Percentiles rank a stretch among this genome's conserved stretches.
Evolutionary conservation across 2,329 filamentous ascomycete genomes (phyloP).

Genomic region (Bertia moriformis): DNA sequence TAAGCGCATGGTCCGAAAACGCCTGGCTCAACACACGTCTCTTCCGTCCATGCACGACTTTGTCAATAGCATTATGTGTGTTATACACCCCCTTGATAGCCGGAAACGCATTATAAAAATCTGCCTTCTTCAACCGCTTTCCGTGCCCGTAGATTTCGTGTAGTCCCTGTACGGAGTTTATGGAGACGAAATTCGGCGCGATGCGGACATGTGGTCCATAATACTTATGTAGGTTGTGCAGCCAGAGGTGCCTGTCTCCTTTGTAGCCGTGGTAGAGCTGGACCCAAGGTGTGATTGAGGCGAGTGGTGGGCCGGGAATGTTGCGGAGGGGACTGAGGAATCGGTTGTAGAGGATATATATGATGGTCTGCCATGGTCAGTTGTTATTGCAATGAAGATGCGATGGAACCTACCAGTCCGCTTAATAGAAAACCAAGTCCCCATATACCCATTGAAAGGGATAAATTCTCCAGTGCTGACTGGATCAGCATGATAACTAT

Average conservation of each 20-base stretch:
- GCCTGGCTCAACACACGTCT: constrained; percentile 27
- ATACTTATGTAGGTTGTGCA: background rate
- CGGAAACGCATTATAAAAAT: constrained; percentile 30
- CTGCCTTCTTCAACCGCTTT: constrained; percentile 29
- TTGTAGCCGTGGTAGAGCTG: constrained; percentile 1
- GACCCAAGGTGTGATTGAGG: background rate
- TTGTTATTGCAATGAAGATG: background rate
- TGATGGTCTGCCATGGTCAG: background rate
- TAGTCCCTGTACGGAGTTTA: constrained; percentile 14
- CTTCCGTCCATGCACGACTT: constrained; percentile 26
- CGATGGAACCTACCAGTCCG: background rate
- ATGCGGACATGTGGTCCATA: constrained; percentile 4
- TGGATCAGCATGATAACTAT: background rate
- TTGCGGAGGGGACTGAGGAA: background rate
- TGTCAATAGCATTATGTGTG: constrained; percentile 27
- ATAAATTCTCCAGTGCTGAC: background rate
- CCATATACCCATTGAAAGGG: background rate
- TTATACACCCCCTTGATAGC: constrained; percentile 21
- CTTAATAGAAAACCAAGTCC: background rate
- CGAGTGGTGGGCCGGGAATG: background rate
- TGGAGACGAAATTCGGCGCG: constrained; percentile 7
- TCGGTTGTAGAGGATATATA: background rate
- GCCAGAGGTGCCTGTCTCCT: background rate
- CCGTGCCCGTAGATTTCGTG: constrained; percentile 31
- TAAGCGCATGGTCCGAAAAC: constrained; percentile 27